phyloP scores from a whole-genome alignment of 1,284 basidiomycete species.

The Marasmius tenuissimus region DNA sequence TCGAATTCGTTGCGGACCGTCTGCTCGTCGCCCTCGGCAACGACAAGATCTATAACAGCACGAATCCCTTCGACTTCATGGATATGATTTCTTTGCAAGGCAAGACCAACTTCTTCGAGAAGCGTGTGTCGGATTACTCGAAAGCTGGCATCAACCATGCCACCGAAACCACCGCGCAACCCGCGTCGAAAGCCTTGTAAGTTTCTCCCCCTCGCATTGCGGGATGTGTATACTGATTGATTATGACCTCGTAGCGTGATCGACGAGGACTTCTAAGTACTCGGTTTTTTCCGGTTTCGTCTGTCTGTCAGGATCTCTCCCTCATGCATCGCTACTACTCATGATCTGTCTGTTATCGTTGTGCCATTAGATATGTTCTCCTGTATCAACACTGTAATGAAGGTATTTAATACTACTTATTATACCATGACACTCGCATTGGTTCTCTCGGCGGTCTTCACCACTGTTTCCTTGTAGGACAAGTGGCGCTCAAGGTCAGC shows the following conservation, averaged over 20 bases:
- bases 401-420: background rate
- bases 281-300: background rate
- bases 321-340: background rate
- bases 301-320: background rate
- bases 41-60: constrained; percentile 73
- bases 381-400: background rate
- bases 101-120: constrained; percentile 83
- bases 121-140: constrained; percentile 87
- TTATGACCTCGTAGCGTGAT: background rate
- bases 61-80: constrained; percentile 91
- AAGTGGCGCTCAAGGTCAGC: too few species aligned
- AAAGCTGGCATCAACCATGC: constrained; percentile 35
- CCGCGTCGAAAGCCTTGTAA: constrained; percentile 1
- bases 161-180: background rate
- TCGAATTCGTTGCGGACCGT: constrained; percentile 85
- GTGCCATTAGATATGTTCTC: background rate
- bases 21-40: constrained; percentile 83
- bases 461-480: too few species aligned
- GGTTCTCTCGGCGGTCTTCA: too few species aligned
- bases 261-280: background rate
- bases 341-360: background rate
- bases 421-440: background rate
- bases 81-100: constrained; percentile 92
- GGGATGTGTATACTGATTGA: background rate
- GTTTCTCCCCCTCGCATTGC: background rate